Evolutionary conservation across 2,329 filamentous ascomycete genomes (phyloP).

Genomic region (Penicillium vulpinum): DNA sequence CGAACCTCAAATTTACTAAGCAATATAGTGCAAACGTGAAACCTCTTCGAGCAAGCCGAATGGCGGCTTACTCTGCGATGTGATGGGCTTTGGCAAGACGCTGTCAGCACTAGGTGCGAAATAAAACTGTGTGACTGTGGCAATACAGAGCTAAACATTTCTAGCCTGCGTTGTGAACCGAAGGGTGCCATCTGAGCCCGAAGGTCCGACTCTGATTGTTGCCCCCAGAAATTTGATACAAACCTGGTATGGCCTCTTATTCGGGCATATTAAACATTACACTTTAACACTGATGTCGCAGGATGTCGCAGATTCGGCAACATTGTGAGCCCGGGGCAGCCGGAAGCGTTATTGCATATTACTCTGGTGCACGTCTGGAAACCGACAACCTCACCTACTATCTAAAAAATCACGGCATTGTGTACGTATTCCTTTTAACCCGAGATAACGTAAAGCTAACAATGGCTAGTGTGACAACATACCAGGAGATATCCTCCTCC

Average conservation of each 20-base stretch:
- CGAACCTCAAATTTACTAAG: not conserved
- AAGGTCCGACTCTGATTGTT: not conserved
- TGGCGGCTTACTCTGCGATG: not conserved
- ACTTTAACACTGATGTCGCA: not conserved
- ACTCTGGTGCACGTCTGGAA: not conserved
- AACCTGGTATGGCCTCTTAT: not conserved
- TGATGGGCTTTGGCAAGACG: slow-evolving; percentile 1
- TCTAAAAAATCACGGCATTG: not conserved
- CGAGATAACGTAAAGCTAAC: not conserved
- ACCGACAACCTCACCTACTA: not conserved
- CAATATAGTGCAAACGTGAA: not conserved
- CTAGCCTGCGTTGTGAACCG: not conserved
- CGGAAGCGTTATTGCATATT: not conserved
- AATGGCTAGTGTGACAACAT: not conserved
- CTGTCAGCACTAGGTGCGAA: not conserved
- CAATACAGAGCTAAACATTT: not conserved
- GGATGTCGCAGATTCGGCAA: not conserved
- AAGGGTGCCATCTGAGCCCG: not conserved
- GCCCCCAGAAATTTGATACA: not conserved
- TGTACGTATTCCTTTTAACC: not conserved
- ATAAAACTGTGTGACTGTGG: too few relatives aligned
- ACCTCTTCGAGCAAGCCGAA: not conserved
- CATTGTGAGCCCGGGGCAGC: not conserved
- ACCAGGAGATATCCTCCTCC: not conserved
- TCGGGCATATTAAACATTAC: not conserved